Evolutionary conservation across 306 rosid genomes (phyloP).

Genomic region (Cucurbita ficifolia): DNA sequence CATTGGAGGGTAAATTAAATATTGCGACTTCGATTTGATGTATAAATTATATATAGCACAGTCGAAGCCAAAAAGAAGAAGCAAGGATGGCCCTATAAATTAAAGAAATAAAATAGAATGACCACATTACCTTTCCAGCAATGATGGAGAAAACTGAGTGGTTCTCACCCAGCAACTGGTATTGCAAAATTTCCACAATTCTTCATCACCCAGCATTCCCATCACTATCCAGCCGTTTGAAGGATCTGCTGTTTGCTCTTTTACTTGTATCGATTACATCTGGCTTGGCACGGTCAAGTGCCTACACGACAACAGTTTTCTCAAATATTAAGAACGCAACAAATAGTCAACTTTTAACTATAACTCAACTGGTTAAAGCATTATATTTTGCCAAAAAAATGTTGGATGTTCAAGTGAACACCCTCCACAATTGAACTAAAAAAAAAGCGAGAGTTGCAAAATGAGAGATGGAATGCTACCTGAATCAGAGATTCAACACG

Average conservation of each 20-base stretch:
- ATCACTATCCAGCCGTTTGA: slow-evolving; percentile 72
- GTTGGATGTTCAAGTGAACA: neutral
- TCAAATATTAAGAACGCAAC: neutral
- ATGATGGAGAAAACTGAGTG: neutral
- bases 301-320: slow-evolving; percentile 20
- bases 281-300: slow-evolving; percentile 82
- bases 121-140: neutral
- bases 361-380: neutral
- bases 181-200: neutral
- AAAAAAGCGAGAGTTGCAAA: neutral
- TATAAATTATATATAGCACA: neutral
- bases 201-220: slow-evolving; percentile 7
- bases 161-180: neutral
- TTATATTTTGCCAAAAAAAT: neutral
- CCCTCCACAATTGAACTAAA: neutral
- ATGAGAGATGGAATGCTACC: slow-evolving; percentile 27
- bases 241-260: slow-evolving; percentile 40
- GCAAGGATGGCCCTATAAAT: neutral
- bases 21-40: neutral
- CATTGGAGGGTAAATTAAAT: neutral
- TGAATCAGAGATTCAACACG: slow-evolving; percentile 95
- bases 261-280: slow-evolving; percentile 34
- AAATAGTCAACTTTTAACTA: neutral
- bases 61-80: neutral
- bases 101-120: neutral